Base-by-base conservation (phyloP, 1,139 yeast genomes). In the Yamadazyma jaroonii region DNA sequence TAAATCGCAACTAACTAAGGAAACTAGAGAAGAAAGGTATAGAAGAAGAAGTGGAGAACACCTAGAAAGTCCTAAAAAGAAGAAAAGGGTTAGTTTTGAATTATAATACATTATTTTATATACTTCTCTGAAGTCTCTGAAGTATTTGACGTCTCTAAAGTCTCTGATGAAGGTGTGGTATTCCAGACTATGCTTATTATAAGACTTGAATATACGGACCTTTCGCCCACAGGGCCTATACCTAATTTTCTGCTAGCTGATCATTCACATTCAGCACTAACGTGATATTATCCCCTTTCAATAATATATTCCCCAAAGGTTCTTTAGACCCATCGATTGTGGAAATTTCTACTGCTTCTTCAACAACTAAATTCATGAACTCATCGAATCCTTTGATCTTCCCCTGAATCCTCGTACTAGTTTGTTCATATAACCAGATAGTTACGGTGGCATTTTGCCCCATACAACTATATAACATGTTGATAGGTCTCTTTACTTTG, bases 271-370 rank as follows among this genome's bases (percentile, higher is more conserved):
- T 33, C 22, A 20, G 25, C 3, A 33, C 28, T 17, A 90, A 67
- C 12, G 96, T 84, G 38, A 94, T 87, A 57, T 88, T 94, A 56
- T 94, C 99, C 3, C 99, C 98, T 59, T 92, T 92, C 42, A 94
- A 67, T 48, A 94, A 61, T 25, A 92, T 78, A 40, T 86, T 61
- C 13, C 76, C 77, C 39, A 72, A 48, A 54, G 64, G 38, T 29
- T 61, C 67, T 37, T 54, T 56, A 9, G 64, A 48, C n/a, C 79
- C 77, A 39, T 72, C 69, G 43, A 57, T 38, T 38, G 59, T 58
- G 47, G 72, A 54, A 52, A 84, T 65, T 52, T 92, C 96, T 12
- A 75, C 72, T 0, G 97, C 96, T 40, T 89, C 92, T 43, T 87
- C 96, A 10, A 94, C 65, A n/a, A 90, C 97, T 12, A 94, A 64